phyloP scores from a whole-genome alignment of 1,139 yeast genomes.

The Protomyces gravidus region DNA sequence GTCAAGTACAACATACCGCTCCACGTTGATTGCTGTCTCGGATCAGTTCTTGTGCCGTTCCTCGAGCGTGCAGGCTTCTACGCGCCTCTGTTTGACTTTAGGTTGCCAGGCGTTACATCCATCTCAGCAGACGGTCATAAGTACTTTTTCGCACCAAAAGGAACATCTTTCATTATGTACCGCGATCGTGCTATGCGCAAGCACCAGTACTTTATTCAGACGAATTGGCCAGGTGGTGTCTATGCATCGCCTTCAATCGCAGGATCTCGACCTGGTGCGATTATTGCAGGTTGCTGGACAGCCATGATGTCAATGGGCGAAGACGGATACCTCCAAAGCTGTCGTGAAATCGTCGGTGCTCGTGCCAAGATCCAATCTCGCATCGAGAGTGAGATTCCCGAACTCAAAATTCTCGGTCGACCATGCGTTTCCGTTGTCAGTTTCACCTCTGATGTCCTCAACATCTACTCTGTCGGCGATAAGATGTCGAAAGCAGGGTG shows the following conservation, averaged over 20 bases:
- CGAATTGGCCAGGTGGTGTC: constrained; percentile 92
- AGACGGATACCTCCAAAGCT: constrained; percentile 66
- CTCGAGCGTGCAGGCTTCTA: constrained; percentile 62
- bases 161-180: constrained; percentile 89
- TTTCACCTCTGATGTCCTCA: constrained; percentile 56
- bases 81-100: constrained; percentile 63
- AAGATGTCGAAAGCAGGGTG: constrained; percentile 63
- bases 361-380: constrained; percentile 49
- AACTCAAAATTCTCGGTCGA: constrained; percentile 69
- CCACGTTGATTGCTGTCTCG: constrained; percentile 94
- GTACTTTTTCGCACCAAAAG: constrained; percentile 97
- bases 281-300: constrained; percentile 97
- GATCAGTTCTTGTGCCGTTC: constrained; percentile 83
- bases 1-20: constrained; percentile 62
- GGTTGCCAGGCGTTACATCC: constrained; percentile 91
- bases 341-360: constrained; percentile 62
- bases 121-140: constrained; percentile 97
- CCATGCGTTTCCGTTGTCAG: constrained; percentile 80
- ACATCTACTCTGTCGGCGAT: constrained; percentile 76
- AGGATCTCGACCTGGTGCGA: constrained; percentile 95
- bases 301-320: constrained; percentile 76
- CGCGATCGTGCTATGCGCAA: constrained; percentile 61
- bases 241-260: constrained; percentile 96
- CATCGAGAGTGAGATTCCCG: constrained; percentile 45
- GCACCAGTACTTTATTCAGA: constrained; percentile 75